A percentile compares a stretch with the other conserved stretches of the same genome.
phyloP scores from a whole-genome alignment of 257 asterid species.

The Fraxinus cuspidata region DNA sequence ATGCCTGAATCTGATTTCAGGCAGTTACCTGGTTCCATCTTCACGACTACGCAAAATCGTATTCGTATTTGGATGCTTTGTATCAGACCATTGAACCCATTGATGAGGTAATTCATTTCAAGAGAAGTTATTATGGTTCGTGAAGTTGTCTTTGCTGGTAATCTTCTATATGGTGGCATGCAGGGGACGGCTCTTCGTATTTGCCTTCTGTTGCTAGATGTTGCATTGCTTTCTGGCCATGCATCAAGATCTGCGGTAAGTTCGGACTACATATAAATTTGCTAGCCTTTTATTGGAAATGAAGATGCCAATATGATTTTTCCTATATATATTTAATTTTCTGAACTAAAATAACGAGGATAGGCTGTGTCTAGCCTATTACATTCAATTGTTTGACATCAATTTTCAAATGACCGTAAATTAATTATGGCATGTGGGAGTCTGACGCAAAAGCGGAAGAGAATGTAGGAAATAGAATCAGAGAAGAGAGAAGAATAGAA shows the following conservation, averaged over 20 bases:
- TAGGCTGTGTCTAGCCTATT: neutral
- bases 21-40: constrained; percentile 91
- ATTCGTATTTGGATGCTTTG: constrained; percentile 67
- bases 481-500: neutral
- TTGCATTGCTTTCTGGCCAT: constrained; percentile 64
- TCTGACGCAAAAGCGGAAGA: neutral
- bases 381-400: neutral
- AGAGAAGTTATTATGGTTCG: neutral
- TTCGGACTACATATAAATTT: neutral
- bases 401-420: neutral
- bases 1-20: constrained; percentile 46
- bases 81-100: constrained; percentile 83
- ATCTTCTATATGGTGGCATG: constrained; percentile 35
- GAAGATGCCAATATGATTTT: neutral
- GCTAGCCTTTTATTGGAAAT: no score
- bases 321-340: neutral
- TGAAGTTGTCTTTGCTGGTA: constrained; percentile 6
- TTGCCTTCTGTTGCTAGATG: constrained; percentile 90
- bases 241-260: constrained; percentile 84
- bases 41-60: constrained; percentile 75
- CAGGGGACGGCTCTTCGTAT: constrained; percentile 87
- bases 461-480: neutral
- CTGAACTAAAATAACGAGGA: neutral
- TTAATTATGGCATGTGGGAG: neutral
- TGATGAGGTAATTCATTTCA: constrained; percentile 64